Evolutionary conservation across 352 stramenopile species (phyloP), one percentile per base, ranked within the genome.

Genomic region (Pythium utonaiense): DNA sequence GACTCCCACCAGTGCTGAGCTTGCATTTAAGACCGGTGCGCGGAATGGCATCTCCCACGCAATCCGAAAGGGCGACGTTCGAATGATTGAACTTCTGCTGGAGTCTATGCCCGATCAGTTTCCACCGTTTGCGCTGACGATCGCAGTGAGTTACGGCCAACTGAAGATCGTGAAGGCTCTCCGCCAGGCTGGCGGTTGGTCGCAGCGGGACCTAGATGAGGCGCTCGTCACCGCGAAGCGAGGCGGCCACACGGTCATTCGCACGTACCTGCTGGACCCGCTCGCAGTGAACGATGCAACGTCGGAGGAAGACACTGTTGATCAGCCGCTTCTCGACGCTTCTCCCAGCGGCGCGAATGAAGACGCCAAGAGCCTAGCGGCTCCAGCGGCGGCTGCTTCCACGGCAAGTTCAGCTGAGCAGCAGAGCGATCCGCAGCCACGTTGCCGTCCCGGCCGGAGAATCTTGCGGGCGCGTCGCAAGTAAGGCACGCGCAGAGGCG

Each of bases 71-170:
- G 47, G 50, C 0, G 7, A 60, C 22, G 21, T 55, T 33, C 40
- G 40, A 2, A 57, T 62, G 21, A 41, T 69, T 1, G 10, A 49
- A 6, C 56, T 34, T 27, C 27, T 60, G 38, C 47, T 40, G 14
- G 41, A 54, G 4, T 19, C 28, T 16, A 28, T 58, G 25, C 41
- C 34, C 16, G 24, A 38, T 1, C 5, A n/a, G 9, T 61, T 64
- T 17, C 33, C 62, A 14, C 44, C 3, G 10, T 57, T 51, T 9
- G 38, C 51, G 3, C 57, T 73, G 31, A 40, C 57, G 24, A n/a
- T 50, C 14, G 61, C 66, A 6, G 25, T 19, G 38, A 45, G 3
- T 19, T 27, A 25, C n/a, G 38, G 38, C 4, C 17, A 45, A 9
- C 38, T 45, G 38, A 19, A 45, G 17, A 25, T 45, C n/a, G 38